Evolutionary conservation across 139 green algal species (phyloP), one percentile per base, ranked within the genome.

Genomic region (Coelastrella sp.): DNA sequence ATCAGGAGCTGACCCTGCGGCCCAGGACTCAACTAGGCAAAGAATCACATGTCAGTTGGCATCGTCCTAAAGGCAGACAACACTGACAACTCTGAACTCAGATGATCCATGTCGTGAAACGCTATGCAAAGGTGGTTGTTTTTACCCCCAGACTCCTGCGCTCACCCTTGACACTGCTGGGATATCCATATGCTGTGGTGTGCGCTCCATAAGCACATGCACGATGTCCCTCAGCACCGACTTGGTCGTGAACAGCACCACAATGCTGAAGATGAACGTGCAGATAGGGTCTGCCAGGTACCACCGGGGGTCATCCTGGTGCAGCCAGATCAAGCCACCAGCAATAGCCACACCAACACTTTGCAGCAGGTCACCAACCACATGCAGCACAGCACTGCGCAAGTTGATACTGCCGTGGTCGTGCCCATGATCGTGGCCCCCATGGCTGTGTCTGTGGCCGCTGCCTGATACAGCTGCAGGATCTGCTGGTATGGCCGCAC

Each of bases 321-420:
- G 93, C 83, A 83, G 94, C 98, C 98, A 99, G 85, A 99, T 99
- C 60, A 99, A 85, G 5, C 89, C 92, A 0, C 98, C 98, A 4
- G 96, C 98, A 3, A 98, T 81, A 5, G 94, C 95, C 20, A 99
- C 98, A 8, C 98, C 98, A 3, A 98, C 84, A 73, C 87, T 96
- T 93, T 99, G 98, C 91, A 99, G 87, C 89, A 99, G 92, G 91
- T 99, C 98, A 11, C 98, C 98, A 5, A 99, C 90, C 54, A 98
- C 97, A 87, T 99, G 97, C 68, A 99, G 92, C 73, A 98, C 93
- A 16, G 97, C 97, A 22, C 95, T 94, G 11, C 93, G 90, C 90
- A 98, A 61, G 89, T 97, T 97, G 66, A 97, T 93, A 88, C 92
- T 96, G 5, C 85, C 87, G 87, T 91, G 77, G 57, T 83, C 57